A percentile compares a stretch with the other conserved stretches of the same genome.
These are phyloP conservation scores for Penicillium malachiteum DNA, from an alignment of 495 filamentous ascomycete species.

Conservation along the genomic window DNA sequence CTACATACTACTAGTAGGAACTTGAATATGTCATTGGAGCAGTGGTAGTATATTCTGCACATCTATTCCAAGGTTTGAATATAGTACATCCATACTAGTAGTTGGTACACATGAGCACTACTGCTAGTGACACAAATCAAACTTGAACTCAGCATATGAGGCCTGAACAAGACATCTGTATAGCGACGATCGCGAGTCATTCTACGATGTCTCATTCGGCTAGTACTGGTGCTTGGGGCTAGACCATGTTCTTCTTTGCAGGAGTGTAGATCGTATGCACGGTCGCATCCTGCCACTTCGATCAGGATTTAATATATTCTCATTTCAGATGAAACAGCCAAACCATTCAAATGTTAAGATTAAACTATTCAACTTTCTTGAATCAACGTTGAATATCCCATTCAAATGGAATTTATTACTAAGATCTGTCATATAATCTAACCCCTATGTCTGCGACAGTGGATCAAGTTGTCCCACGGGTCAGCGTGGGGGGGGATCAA, in stretches of 20 bases:
- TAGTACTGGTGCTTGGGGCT: neutral
- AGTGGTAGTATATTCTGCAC: too few relatives aligned
- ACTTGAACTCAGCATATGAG: neutral
- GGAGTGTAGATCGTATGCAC: slow-evolving; percentile 3
- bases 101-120: slow-evolving; percentile 1
- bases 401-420: too few relatives aligned
- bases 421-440: too few relatives aligned
- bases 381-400: too few relatives aligned
- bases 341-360: neutral
- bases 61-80: too few relatives aligned
- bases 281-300: neutral
- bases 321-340: neutral
- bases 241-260: slow-evolving; percentile 4
- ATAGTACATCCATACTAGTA: too few relatives aligned
- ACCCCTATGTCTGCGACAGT: slow-evolving; percentile 1
- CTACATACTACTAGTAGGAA: too few relatives aligned
- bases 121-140: too few relatives aligned
- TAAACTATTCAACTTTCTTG: too few relatives aligned
- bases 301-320: neutral
- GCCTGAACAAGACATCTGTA: neutral
- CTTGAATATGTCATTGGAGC: too few relatives aligned
- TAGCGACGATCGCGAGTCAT: neutral
- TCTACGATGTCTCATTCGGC: slow-evolving; percentile 1
- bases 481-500: slow-evolving; percentile 13
- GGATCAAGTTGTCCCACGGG: slow-evolving; percentile 9